Base-by-base conservation (phyloP, 2,329 filamentous ascomycete species). In the Penicillium sp. region DNA sequence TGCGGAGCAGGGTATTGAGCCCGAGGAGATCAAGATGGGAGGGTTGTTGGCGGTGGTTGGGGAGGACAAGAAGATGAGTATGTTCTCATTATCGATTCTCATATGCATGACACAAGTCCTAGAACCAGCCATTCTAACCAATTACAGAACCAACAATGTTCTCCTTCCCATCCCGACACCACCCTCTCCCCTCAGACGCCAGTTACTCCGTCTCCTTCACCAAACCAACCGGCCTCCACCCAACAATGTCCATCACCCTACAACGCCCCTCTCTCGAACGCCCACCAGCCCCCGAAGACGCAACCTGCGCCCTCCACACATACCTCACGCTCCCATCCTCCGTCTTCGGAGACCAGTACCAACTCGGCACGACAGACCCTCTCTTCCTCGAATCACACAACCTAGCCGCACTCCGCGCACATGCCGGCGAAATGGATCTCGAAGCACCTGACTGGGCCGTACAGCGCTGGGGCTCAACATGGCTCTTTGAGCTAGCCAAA, bases 291-390 rank as follows among this genome's bases (percentile, higher is more conserved):
- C 76, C 78, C 0, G 60, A 69, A 1, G 83, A 85, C 47, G 79
- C 82, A n/a, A 79, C 81, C 33, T 97, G 94, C 77, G 84, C 85
- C 17, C 82, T 93, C 0, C 89, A 97, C 77, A 86, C 91, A 12
- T 92, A 96, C 76, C 80, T 97, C 28, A 96, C 92, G 0, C 85
- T 97, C 2, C 93, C 94, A 1, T 91, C 89, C 28, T 80, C 84
- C 53, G 83, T 97, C 64, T 97, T 98, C 77, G 87, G 91, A 42
- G 94, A 98, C 80, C 89, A 89, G 72, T 96, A 97, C 78, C 92
- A 96, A 77, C 85, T 97, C 63, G 79, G 76, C 19, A 81, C 79
- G 10, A 73, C 73, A 4, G 79, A 81, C 60, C 78, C 85, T 0
- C 83, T 97, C 5, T 95, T 96, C 78, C 84, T 96, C 33, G 78